Evolutionary conservation across 352 stramenopile species (phyloP), one percentile per base, ranked within the genome.

Genomic region (Globisporangium parvum): DNA sequence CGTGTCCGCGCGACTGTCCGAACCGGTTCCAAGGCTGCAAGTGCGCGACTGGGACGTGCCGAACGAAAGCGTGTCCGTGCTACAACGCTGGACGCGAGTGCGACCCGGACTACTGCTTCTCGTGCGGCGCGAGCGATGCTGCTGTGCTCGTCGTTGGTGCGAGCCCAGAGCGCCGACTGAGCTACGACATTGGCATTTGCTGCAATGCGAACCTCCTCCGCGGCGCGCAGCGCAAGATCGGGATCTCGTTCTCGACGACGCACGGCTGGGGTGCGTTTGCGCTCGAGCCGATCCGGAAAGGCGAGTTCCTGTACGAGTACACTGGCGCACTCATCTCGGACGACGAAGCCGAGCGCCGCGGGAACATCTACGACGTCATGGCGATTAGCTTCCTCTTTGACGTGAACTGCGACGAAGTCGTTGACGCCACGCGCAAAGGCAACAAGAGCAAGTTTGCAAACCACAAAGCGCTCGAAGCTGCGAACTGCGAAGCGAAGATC

Each of bases 381-480:
- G 47, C 44, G 8, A 58, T 88, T 23, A 90, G 77, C 35, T 98
- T 95, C 59, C 61, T 98, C 1, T 98, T 98, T 70, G 89, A 98
- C 55, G 60, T 98, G 11, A 97, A 91, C 60, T 82, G 70, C 3
- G 92, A 98, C 11, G 81, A 85, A 49, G 83, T 95, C 24, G 76
- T 98, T 28, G 95, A 98, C 65, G 92, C 93, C 1, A 85, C 85
- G 42, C 79, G 84, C 28, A 92, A 97, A 61, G 95, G 96, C 14
- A 98, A 98, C 71, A 98, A 98, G 66, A 88, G 82, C 41, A 90
- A 95, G 55, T 98, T 96, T 71, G 82, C 87, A 2, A 96, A 97
- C 59, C 91, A 98, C 55, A 67, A 62, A 15, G 62, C 70, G 49
- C 62, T 66, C 46, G 66, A 69, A n/a, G 53, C 59, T 1, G 74